A percentile compares a stretch with the other conserved stretches of the same genome.
These are phyloP conservation scores for Typha latifolia DNA, from an alignment of 176 grass and related monocot species.

Conservation along the genomic window DNA sequence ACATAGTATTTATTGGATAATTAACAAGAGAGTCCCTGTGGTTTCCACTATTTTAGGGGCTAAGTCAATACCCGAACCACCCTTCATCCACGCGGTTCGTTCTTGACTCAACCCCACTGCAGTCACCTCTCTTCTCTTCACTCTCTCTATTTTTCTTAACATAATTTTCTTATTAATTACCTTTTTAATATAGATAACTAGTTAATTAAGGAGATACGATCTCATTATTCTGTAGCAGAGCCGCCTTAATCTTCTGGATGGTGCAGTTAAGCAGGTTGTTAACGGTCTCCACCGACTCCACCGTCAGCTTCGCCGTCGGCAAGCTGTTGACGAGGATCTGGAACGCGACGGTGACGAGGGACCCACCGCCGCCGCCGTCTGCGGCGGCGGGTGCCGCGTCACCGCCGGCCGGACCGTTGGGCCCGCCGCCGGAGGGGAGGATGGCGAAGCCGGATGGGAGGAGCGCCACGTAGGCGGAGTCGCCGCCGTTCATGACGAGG, in stretches of 20 bases:
- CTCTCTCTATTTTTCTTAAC: constrained; percentile 18
- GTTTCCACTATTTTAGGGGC: constrained; percentile 20
- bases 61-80: constrained; percentile 91
- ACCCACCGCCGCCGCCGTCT: constrained; percentile 6
- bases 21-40: constrained; percentile 17
- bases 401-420: neutral
- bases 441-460: constrained; percentile 47
- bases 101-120: constrained; percentile 65
- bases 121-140: neutral
- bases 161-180: constrained; percentile 39
- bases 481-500: constrained; percentile 20
- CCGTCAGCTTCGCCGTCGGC: constrained; percentile 52
- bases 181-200: neutral
- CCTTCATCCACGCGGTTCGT: constrained; percentile 53
- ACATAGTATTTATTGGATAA: no score
- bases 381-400: neutral
- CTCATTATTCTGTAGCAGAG: constrained; percentile 35
- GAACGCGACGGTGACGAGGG: constrained; percentile 22
- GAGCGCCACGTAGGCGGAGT: constrained; percentile 13
- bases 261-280: constrained; percentile 26
- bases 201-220: constrained; percentile 32
- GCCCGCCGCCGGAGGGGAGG: neutral
- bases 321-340: constrained; percentile 41
- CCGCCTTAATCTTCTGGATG: constrained; percentile 72
- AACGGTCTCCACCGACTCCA: constrained; percentile 20